phyloP scores from a whole-genome alignment of 768 basidiomycete species.

The Termitomyces sp. region DNA sequence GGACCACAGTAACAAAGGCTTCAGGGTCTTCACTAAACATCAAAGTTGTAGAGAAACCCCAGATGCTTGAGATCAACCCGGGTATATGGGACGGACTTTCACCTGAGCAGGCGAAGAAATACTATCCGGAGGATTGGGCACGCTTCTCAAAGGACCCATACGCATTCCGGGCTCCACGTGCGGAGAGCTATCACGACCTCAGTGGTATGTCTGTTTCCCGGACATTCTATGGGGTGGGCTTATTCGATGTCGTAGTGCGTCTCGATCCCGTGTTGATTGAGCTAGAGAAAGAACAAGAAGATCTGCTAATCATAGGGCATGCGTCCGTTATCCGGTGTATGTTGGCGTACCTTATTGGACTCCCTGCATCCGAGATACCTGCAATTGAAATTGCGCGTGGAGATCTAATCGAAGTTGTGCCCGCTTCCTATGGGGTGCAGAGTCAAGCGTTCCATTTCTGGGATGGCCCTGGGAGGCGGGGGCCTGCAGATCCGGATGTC shows the following conservation, averaged over 20 bases:
- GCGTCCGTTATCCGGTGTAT: constrained; percentile 97
- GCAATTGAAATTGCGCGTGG: constrained; percentile 96
- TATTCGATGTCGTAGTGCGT: constrained; percentile 50
- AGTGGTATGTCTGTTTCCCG: constrained; percentile 47
- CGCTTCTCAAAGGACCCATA: constrained; percentile 92
- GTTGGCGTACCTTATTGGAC: constrained; percentile 86
- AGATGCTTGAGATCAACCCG: constrained; percentile 98
- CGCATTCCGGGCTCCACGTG: constrained; percentile 83
- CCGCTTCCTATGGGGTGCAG: constrained; percentile 85
- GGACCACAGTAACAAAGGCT: constrained; percentile 6
- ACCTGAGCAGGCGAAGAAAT: constrained; percentile 81
- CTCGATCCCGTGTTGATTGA: constrained; percentile 92
- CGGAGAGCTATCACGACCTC: constrained; percentile 97
- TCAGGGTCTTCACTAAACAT: constrained; percentile 36
- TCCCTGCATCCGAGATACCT: constrained; percentile 94
- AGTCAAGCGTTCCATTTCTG: constrained; percentile 90
- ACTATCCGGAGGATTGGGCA: constrained; percentile 93
- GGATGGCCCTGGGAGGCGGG: constrained; percentile 74
- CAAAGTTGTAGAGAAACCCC: constrained; percentile 90
- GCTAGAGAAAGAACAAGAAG: constrained; percentile 89
- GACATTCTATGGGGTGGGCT: neutral
- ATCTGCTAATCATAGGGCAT: constrained; percentile 93
- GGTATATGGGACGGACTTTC: constrained; percentile 96
- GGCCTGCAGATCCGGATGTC: constrained; percentile 25
- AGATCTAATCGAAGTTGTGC: constrained; percentile 90